Percentiles rank a stretch among this genome's conserved stretches.
These are phyloP conservation scores for Wickerhamiella occidentalis DNA, from an alignment of 805 yeast genomes.

Conservation along the genomic window DNA sequence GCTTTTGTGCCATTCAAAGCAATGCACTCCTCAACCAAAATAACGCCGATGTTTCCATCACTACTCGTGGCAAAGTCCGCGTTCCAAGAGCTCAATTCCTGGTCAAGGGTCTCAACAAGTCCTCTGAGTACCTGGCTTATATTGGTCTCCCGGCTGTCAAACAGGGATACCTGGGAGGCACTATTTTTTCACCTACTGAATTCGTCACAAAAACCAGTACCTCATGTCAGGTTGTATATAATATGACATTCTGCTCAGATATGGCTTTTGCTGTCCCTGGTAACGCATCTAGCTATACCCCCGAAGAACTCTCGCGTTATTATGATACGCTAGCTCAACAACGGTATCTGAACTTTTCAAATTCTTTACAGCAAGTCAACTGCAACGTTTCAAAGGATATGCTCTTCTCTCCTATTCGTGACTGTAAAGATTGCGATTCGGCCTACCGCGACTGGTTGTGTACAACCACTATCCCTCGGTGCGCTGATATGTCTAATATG, in stretches of 20 bases:
- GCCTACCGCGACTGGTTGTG: slow-evolving; percentile 84
- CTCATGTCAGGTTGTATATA: slow-evolving; percentile 64
- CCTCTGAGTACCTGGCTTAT: slow-evolving; percentile 53
- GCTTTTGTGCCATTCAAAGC: slow-evolving; percentile 65
- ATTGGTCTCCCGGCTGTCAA: slow-evolving; percentile 30
- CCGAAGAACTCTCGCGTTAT: slow-evolving; percentile 30
- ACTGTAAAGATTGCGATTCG: slow-evolving; percentile 59
- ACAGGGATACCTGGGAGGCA: slow-evolving; percentile 40
- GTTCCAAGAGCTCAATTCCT: slow-evolving; percentile 45
- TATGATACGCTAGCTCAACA: slow-evolving; percentile 55
- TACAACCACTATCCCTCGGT: slow-evolving; percentile 75
- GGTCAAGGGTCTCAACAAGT: slow-evolving; percentile 45
- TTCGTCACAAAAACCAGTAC: slow-evolving; percentile 42
- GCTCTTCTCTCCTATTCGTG: slow-evolving; percentile 56
- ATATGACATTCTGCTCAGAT: slow-evolving; percentile 59
- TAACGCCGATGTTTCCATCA: slow-evolving; percentile 26
- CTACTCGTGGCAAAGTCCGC: slow-evolving; percentile 36
- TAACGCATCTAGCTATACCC: slow-evolving; percentile 29
- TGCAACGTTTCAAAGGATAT: slow-evolving; percentile 59
- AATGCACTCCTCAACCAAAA: slow-evolving; percentile 31
- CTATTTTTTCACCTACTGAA: slow-evolving; percentile 41
- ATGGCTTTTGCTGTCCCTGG: slow-evolving; percentile 85
- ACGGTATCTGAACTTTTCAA: slow-evolving; percentile 53
- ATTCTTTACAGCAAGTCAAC: slow-evolving; percentile 61
- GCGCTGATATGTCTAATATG: slow-evolving; percentile 38